Percentiles rank a stretch among this genome's conserved stretches.
Evolutionary conservation across 2,329 filamentous ascomycete genomes (phyloP).

Genomic region (Colletotrichum limetticola): DNA sequence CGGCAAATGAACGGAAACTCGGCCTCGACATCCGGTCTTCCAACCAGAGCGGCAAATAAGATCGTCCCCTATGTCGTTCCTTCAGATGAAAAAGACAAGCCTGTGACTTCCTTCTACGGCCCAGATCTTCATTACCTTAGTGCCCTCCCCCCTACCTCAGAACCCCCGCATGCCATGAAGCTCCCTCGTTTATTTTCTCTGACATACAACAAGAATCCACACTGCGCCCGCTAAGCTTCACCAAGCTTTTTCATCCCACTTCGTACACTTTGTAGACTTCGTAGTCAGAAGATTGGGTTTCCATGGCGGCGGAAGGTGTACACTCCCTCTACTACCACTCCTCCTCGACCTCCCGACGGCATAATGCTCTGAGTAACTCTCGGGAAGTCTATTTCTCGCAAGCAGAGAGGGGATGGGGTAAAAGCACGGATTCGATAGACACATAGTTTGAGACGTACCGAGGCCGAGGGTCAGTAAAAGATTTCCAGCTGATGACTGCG

Average conservation of each 20-base stretch:
- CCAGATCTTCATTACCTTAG: neutral
- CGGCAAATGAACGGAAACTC: neutral
- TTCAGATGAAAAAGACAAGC: neutral
- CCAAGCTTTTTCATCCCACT: neutral
- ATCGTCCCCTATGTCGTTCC: neutral
- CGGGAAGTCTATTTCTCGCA: conserved; percentile 6
- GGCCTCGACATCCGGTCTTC: neutral
- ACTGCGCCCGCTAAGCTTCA: neutral
- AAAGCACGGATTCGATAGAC: neutral
- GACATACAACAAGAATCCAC: neutral
- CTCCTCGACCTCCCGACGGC: neutral
- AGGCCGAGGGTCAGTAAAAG: neutral
- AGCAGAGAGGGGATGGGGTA: neutral
- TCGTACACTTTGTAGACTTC: neutral
- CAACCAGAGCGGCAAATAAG: neutral
- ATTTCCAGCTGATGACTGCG: neutral
- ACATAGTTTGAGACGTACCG: neutral
- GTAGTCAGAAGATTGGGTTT: neutral
- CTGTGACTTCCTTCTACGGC: neutral
- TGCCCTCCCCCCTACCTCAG: no score
- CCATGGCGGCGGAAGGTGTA: neutral
- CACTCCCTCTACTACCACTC: neutral
- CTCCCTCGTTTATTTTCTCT: neutral
- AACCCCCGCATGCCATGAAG: neutral
- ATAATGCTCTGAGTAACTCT: neutral